Percentiles rank a stretch among this genome's conserved stretches.
Evolutionary conservation across 73 alveolate genomes (phyloP).

Genomic region (Uronychia setigera): DNA sequence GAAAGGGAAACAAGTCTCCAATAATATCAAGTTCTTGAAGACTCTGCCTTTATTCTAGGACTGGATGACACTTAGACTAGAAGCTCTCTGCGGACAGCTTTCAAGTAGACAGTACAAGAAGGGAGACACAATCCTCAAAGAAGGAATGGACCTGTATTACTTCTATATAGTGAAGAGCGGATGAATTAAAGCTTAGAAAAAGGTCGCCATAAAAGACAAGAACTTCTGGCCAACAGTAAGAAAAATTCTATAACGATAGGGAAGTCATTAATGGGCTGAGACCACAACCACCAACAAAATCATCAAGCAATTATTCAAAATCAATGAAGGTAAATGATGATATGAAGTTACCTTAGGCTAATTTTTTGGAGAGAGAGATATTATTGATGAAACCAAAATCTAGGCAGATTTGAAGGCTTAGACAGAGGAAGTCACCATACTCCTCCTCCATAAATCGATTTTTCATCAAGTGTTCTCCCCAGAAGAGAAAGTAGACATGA

Average conservation of each 20-base stretch:
- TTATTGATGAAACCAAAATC: neutral
- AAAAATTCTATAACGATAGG: neutral
- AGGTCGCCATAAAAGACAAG: neutral
- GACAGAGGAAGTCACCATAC: neutral
- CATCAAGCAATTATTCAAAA: neutral
- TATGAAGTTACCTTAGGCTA: neutral
- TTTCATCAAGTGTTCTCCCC: neutral
- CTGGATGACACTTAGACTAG: neutral
- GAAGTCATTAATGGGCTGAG: neutral
- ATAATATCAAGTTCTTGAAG: neutral
- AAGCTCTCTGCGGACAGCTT: neutral
- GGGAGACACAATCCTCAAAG: neutral
- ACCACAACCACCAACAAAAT: neutral
- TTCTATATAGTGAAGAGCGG: neutral
- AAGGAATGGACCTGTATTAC: neutral
- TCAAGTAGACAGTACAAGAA: neutral
- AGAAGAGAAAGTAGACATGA: neutral
- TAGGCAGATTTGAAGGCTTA: neutral
- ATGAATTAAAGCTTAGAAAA: neutral
- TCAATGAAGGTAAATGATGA: neutral
- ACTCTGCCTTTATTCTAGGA: neutral
- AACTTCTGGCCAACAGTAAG: neutral
- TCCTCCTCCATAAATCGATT: neutral
- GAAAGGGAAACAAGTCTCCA: neutral
- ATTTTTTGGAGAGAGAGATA: neutral